Conservation (phyloP, 352 stramenopile species). For the Globisporangium solare region DNA sequence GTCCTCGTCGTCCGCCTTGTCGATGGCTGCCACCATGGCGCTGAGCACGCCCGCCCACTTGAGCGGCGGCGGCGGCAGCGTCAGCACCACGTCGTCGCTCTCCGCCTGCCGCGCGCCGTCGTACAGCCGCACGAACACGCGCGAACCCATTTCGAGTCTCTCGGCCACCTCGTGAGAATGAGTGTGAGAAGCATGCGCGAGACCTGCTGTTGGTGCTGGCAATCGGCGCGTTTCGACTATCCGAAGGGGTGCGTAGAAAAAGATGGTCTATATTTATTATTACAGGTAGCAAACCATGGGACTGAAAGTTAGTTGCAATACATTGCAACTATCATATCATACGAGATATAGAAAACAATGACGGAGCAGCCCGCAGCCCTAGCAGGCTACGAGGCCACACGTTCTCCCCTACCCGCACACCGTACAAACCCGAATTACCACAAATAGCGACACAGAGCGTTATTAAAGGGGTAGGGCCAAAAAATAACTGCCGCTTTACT, state of each 20-base stretch:
- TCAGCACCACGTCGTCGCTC: constrained; percentile 60
- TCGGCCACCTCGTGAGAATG: background rate
- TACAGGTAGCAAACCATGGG: background rate
- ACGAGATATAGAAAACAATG: background rate
- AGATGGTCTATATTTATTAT: background rate
- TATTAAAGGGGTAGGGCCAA: too few relatives aligned
- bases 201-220: too few relatives aligned
- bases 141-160: constrained; percentile 25
- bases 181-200: background rate
- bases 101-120: constrained; percentile 44
- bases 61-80: constrained; percentile 58
- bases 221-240: background rate
- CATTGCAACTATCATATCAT: background rate
- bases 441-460: background rate
- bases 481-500: too few relatives aligned
- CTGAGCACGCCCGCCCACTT: constrained; percentile 61
- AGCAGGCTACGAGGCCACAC: constrained; percentile 23
- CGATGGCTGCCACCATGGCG: constrained; percentile 57
- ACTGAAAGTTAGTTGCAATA: too few relatives aligned
- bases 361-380: background rate
- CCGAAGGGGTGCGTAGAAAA: background rate
- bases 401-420: constrained; percentile 30
- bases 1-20: constrained; percentile 40
- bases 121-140: constrained; percentile 79
- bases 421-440: background rate